phyloP scores from a whole-genome alignment of 306 rosid genomes.

The Sophora flavescens region DNA sequence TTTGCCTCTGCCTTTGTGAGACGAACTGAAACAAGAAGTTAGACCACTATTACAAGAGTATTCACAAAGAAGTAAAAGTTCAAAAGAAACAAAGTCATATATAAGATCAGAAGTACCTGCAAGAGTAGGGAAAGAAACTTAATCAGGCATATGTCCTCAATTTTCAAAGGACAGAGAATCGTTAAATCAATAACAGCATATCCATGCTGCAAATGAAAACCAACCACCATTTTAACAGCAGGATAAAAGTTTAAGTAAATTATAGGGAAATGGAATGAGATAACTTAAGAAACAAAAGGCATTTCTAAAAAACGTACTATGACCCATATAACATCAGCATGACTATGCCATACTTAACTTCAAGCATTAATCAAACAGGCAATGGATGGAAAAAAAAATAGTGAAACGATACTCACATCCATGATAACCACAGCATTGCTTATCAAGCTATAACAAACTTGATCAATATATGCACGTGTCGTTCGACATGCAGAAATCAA shows the following conservation, averaged over 20 bases:
- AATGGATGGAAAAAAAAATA: conserved; percentile 32
- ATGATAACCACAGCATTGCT: conserved; percentile 59
- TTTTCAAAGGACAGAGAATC: conserved; percentile 63
- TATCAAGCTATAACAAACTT: conserved; percentile 59
- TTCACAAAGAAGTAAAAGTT: conserved; percentile 25
- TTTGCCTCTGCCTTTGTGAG: conserved; percentile 86
- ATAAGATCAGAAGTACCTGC: conserved; percentile 66
- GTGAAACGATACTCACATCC: conserved; percentile 62
- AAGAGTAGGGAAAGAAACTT: conserved; percentile 72
- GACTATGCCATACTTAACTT: conserved; percentile 12
- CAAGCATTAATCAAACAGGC: conserved; percentile 25
- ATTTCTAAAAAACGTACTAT: conserved; percentile 2
- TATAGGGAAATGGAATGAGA: conserved; percentile 7
- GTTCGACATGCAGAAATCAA: conserved; percentile 75
- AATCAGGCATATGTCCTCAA: conserved; percentile 66
- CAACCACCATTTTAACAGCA: conserved; percentile 27
- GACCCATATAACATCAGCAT: conserved; percentile 17
- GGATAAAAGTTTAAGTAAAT: conserved; percentile 22
- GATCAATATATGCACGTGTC: conserved; percentile 74
- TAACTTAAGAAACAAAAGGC: conserved; percentile 9
- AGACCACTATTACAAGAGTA: conserved; percentile 33
- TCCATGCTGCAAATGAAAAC: conserved; percentile 72
- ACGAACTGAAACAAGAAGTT: conserved; percentile 67
- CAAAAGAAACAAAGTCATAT: conserved; percentile 12
- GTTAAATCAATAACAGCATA: conserved; percentile 79